Percentiles rank a stretch among this genome's conserved stretches.
Evolutionary conservation across 1,284 basidiomycete genomes (phyloP).

Genomic region (Porogramme epimiltina): DNA sequence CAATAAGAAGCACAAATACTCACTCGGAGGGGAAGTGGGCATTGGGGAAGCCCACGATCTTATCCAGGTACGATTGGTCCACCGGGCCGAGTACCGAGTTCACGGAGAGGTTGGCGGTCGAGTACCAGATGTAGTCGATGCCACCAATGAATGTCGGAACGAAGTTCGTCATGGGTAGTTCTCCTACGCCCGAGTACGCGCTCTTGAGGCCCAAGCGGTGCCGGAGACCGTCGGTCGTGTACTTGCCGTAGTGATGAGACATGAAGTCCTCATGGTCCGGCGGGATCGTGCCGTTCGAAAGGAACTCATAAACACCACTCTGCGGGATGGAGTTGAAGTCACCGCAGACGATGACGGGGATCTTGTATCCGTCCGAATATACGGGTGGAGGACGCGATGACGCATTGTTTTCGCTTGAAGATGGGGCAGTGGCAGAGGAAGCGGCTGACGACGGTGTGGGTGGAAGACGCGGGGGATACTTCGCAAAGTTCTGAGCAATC

Average conservation of each 20-base stretch:
- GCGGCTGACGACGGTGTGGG: conserved; percentile 36
- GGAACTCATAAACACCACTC: conserved; percentile 92
- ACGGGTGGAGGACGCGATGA: conserved; percentile 56
- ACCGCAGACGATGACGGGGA: conserved; percentile 90
- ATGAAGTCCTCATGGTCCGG: conserved; percentile 92
- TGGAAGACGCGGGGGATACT: conserved; percentile 71
- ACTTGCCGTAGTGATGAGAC: conserved; percentile 88
- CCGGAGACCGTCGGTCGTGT: conserved; percentile 87
- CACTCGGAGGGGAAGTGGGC: conserved; percentile 95
- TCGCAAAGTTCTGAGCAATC: conserved; percentile 83
- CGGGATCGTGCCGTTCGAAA: conserved; percentile 73
- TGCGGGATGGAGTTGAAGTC: conserved; percentile 93
- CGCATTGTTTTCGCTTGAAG: conserved; percentile 36
- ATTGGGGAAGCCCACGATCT: conserved; percentile 96
- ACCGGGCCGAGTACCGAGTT: conserved; percentile 90
- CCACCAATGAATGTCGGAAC: conserved; percentile 84
- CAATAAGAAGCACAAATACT: conserved; percentile 44
- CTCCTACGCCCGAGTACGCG: conserved; percentile 72
- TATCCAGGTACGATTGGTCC: conserved; percentile 84
- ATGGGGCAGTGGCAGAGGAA: conserved; percentile 20
- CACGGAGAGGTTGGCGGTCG: conserved; percentile 76
- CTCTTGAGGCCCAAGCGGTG: conserved; percentile 86
- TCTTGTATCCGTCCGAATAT: conserved; percentile 85
- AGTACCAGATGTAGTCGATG: conserved; percentile 96
- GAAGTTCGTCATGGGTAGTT: conserved; percentile 87